A percentile compares a stretch with the other conserved stretches of the same genome.
These are phyloP conservation scores for Russula lepida DNA, from an alignment of 768 basidiomycete species.

Conservation along the genomic window DNA sequence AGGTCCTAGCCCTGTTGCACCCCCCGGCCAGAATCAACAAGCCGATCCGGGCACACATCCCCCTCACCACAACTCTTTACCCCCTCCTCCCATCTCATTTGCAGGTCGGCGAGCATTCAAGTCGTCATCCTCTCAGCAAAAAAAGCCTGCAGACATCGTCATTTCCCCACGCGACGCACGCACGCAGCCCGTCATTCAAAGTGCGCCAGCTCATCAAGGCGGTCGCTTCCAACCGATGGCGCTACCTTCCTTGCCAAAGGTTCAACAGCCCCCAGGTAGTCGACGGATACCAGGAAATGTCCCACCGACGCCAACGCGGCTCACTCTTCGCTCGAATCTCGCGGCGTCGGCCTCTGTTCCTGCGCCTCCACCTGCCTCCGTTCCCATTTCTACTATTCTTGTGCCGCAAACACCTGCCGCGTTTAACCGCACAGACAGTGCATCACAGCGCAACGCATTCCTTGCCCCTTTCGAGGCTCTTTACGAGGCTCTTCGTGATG, in stretches of 20 bases:
- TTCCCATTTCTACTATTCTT: slow-evolving; percentile 58
- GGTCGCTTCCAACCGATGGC: slow-evolving; percentile 26
- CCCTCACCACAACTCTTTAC: slow-evolving; percentile 38
- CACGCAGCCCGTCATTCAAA: slow-evolving; percentile 59
- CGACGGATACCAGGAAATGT: slow-evolving; percentile 20
- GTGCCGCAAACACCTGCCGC: slow-evolving; percentile 66
- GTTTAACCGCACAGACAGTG: slow-evolving; percentile 50
- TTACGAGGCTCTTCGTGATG: slow-evolving; percentile 78
- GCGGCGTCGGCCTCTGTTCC: slow-evolving; percentile 18
- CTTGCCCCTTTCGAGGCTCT: slow-evolving; percentile 76
- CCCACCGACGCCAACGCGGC: slow-evolving; percentile 21
- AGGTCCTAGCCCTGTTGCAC: slow-evolving; percentile 19
- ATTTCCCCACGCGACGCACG: slow-evolving; percentile 60
- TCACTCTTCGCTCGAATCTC: slow-evolving; percentile 22
- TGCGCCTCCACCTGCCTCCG: slow-evolving; percentile 37
- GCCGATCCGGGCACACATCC: slow-evolving; percentile 14
- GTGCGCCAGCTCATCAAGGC: slow-evolving; percentile 61
- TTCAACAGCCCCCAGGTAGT: slow-evolving; percentile 10
- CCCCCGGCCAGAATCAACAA: slow-evolving; percentile 26
- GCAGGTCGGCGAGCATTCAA: slow-evolving; percentile 64
- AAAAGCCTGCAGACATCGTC: slow-evolving; percentile 71
- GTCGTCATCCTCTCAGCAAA: slow-evolving; percentile 41
- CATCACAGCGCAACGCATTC: slow-evolving; percentile 66
- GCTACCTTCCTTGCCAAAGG: slow-evolving; percentile 18
- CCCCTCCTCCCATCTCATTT: slow-evolving; percentile 70